Conservation (phyloP, 306 rosid species). For the Boehmeria nivea region DNA sequence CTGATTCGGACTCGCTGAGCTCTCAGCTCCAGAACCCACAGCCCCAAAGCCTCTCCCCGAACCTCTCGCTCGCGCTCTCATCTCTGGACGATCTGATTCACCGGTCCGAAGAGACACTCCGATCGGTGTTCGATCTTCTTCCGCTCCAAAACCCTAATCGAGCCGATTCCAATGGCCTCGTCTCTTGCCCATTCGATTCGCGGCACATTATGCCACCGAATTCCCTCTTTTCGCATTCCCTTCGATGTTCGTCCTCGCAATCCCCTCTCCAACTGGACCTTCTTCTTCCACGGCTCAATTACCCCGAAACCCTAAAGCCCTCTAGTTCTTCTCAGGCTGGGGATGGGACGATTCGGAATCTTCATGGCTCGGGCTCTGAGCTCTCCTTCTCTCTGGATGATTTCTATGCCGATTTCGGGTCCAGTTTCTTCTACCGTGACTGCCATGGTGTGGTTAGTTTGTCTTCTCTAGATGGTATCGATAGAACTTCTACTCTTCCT, state of each 20-base stretch:
- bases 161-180: conserved; percentile 8
- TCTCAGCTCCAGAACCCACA: conserved; percentile 12
- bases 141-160: conserved; percentile 27
- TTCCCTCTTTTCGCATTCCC: conserved; percentile 60
- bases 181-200: conserved; percentile 47
- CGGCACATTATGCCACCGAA: conserved; percentile 53
- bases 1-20: conserved; percentile 4
- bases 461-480: conserved; percentile 24
- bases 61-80: conserved; percentile 35
- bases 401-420: conserved; percentile 21
- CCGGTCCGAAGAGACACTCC: conserved; percentile 28
- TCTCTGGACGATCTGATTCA: conserved; percentile 45
- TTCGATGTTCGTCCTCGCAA: conserved; percentile 58
- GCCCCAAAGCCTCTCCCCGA: conserved; percentile 9
- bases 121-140: conserved; percentile 31
- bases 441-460: conserved; percentile 61
- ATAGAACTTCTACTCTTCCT: conserved; percentile 52
- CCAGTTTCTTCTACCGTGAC: conserved; percentile 50
- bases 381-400: conserved; percentile 50
- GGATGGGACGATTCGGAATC: conserved; percentile 8
- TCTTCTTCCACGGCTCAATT: conserved; percentile 33
- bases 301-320: conserved; percentile 44
- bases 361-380: conserved; percentile 25
- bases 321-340: conserved; percentile 13
- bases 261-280: conserved; percentile 21